Conservation (phyloP, 176 grass and related monocot genomes). For the Aegilops umbellulata region DNA sequence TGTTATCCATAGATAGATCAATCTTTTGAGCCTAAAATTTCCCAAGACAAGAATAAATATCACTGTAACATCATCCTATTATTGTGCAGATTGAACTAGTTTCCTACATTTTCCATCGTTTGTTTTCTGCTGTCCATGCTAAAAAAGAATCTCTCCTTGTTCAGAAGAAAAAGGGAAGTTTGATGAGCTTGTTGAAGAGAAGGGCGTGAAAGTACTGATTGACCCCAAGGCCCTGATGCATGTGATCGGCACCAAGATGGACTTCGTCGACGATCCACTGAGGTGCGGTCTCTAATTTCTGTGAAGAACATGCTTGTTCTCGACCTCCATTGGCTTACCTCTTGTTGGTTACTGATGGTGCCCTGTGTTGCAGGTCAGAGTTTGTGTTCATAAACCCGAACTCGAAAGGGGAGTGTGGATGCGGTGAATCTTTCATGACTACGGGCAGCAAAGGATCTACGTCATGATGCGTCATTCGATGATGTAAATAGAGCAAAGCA, state of each 20-base stretch:
- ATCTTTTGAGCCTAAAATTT: not conserved
- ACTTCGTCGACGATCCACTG: conserved; percentile 69
- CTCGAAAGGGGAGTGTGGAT: conserved; percentile 82
- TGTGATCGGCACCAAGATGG: conserved; percentile 94
- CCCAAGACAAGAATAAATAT: not conserved
- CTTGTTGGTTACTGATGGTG: not conserved
- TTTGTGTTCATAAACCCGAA: conserved; percentile 96
- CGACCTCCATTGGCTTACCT: not conserved
- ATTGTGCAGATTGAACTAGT: not conserved
- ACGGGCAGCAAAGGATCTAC: conserved; percentile 47
- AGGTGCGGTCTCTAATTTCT: conserved; percentile 36
- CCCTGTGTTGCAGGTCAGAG: conserved; percentile 54
- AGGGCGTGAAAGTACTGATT: conserved; percentile 87
- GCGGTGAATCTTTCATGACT: conserved; percentile 94
- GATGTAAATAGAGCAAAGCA: conserved; percentile 1
- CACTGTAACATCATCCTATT: not conserved
- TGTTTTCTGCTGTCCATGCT: conserved; percentile 7
- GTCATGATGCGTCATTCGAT: not conserved
- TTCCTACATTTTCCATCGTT: not conserved
- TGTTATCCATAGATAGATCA: not conserved
- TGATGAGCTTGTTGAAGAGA: conserved; percentile 82
- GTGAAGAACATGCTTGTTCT: not conserved
- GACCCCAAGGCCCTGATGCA: conserved; percentile 95
- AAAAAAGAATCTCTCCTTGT: not conserved
- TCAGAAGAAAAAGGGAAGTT: conserved; percentile 91